These are phyloP conservation scores for Nepenthes mirabilis DNA, from an alignment of 148 eudicot species.

Conservation along the genomic window DNA sequence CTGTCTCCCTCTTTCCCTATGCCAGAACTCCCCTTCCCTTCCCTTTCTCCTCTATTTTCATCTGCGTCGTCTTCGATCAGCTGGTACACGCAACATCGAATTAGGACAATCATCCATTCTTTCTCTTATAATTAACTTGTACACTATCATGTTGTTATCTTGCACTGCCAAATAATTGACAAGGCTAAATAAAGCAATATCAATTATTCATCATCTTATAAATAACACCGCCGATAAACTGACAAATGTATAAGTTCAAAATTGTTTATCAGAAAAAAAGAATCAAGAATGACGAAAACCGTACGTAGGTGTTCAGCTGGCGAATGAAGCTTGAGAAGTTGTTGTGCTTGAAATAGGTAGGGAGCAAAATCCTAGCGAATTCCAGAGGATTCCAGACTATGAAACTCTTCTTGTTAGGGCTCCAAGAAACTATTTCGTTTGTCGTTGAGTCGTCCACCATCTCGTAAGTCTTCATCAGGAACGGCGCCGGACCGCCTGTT, in stretches of 20 bases:
- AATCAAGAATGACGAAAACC: neutral
- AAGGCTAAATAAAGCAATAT: too few species aligned
- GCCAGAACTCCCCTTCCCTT: too few species aligned
- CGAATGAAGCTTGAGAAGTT: conserved; percentile 94
- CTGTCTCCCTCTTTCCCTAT: too few species aligned
- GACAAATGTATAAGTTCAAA: neutral
- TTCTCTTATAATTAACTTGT: too few species aligned
- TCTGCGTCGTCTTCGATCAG: too few species aligned
- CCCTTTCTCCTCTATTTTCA: too few species aligned
- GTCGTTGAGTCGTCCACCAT: conserved; percentile 74
- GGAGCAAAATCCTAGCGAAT: conserved; percentile 58
- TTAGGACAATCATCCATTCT: too few species aligned
- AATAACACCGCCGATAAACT: too few species aligned
- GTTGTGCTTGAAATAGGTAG: conserved; percentile 75
- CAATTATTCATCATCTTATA: too few species aligned
- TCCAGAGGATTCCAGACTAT: conserved; percentile 87
- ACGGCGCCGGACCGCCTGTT: conserved; percentile 84
- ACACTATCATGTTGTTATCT: too few species aligned
- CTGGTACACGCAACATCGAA: too few species aligned
- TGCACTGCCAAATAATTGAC: too few species aligned
- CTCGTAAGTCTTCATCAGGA: conserved; percentile 73
- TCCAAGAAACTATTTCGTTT: conserved; percentile 77
- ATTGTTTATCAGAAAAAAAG: neutral
- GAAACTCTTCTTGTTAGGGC: conserved; percentile 36
- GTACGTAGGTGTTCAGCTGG: conserved; percentile 85